A percentile compares a stretch with the other conserved stretches of the same genome.
These are phyloP conservation scores for Botrytis paeoniae DNA, from an alignment of 2,329 filamentous ascomycete species.

Conservation along the genomic window DNA sequence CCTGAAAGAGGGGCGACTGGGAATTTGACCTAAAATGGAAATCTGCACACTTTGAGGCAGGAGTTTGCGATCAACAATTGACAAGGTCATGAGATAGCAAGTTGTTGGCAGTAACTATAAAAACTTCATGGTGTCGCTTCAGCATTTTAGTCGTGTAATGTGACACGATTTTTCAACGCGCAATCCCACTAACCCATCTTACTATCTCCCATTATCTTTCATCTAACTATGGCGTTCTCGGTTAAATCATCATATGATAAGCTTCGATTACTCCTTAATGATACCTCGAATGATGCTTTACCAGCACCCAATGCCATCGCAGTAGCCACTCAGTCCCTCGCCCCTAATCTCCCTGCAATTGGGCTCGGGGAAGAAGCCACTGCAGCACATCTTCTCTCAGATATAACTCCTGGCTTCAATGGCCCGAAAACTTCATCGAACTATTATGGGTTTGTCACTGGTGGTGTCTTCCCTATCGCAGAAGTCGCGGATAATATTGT, in stretches of 20 bases:
- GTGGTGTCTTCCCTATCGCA: constrained; percentile 74
- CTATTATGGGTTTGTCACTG: constrained; percentile 90
- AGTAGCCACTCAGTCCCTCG: constrained; percentile 32
- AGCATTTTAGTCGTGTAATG: background rate
- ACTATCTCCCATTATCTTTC: background rate
- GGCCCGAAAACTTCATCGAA: constrained; percentile 35
- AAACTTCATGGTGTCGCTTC: background rate
- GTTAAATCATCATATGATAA: constrained; percentile 30
- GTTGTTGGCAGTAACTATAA: background rate
- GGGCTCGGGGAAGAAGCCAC: constrained; percentile 46
- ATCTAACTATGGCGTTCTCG: constrained; percentile 25
- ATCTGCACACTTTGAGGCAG: background rate
- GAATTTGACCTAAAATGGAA: constrained; percentile 1
- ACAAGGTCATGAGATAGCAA: background rate
- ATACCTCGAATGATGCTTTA: constrained; percentile 29
- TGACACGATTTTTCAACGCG: background rate
- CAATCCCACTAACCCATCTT: background rate
- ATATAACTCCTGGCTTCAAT: constrained; percentile 43
- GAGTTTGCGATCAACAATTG: constrained; percentile 6
- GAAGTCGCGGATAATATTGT: constrained; percentile 83
- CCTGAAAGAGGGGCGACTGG: background rate
- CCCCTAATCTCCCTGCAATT: constrained; percentile 37
- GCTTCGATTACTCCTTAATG: constrained; percentile 27
- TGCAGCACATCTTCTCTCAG: constrained; percentile 44
- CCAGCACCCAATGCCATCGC: constrained; percentile 28